phyloP scores from a whole-genome alignment of 805 yeast genomes.

The Yamadazyma endophytica region DNA sequence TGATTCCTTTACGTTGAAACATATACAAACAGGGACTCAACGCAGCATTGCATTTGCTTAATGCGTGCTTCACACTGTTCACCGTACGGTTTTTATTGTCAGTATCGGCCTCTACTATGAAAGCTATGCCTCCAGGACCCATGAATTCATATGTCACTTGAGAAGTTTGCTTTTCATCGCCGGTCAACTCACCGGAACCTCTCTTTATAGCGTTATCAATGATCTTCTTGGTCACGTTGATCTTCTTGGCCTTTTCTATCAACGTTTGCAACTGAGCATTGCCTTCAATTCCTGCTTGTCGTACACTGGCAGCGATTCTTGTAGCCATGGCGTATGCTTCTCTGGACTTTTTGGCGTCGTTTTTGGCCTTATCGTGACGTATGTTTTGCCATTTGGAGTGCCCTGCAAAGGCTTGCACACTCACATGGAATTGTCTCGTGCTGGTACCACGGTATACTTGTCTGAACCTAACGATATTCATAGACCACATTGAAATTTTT shows the following conservation, averaged over 20 bases:
- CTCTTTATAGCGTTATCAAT: constrained; percentile 85
- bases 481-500: constrained; percentile 1
- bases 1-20: constrained; percentile 75
- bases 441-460: neutral
- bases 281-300: constrained; percentile 67
- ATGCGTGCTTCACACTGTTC: constrained; percentile 67
- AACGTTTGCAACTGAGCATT: constrained; percentile 61
- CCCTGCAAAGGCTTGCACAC: constrained; percentile 48
- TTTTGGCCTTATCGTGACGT: constrained; percentile 89
- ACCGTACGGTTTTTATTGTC: constrained; percentile 85
- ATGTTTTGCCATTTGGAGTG: constrained; percentile 96
- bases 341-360: constrained; percentile 74
- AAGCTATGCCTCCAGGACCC: constrained; percentile 89
- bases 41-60: constrained; percentile 64
- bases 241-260: constrained; percentile 71
- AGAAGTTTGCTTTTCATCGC: constrained; percentile 44
- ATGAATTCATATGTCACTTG: constrained; percentile 75
- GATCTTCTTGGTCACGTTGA: constrained; percentile 77
- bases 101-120: constrained; percentile 81
- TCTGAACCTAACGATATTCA: neutral
- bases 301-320: constrained; percentile 71
- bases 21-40: constrained; percentile 74
- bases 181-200: constrained; percentile 65
- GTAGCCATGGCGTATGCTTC: constrained; percentile 68
- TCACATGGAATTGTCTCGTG: constrained; percentile 12